These are phyloP conservation scores for Entomortierella chlamydospora DNA, from an alignment of 192 early-diverging fungal species.

Conservation along the genomic window DNA sequence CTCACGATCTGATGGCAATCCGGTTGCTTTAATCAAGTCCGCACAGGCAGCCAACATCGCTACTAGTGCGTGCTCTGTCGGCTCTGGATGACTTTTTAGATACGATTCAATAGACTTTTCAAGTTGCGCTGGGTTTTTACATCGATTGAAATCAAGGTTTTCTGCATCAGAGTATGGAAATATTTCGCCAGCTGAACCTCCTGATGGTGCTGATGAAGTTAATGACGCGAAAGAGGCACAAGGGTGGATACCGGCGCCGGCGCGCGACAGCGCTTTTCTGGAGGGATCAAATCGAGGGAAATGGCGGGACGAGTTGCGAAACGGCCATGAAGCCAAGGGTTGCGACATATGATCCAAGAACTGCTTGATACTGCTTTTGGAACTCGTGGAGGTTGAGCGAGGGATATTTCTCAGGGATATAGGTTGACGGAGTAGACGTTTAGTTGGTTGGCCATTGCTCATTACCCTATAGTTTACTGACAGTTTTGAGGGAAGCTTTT, in stretches of 20 bases:
- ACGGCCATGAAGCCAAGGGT: neutral
- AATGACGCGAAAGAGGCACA: neutral
- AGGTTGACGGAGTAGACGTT: neutral
- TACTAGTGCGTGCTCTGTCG: slow-evolving; percentile 25
- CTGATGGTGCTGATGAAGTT: neutral
- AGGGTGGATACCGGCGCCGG: neutral
- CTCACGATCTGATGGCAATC: neutral
- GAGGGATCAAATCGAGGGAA: neutral
- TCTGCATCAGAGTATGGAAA: neutral
- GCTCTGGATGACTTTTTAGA: slow-evolving; percentile 33
- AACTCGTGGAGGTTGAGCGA: neutral
- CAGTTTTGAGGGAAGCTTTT: too few relatives aligned
- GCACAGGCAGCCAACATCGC: slow-evolving; percentile 36
- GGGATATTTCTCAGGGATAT: neutral
- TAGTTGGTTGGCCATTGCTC: neutral
- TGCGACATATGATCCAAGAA: neutral
- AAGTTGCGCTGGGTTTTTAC: slow-evolving; percentile 43
- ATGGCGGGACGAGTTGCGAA: neutral
- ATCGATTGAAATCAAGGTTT: neutral
- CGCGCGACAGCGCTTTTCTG: neutral
- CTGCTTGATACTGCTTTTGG: neutral
- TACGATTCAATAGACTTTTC: slow-evolving; percentile 39
- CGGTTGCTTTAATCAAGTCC: slow-evolving; percentile 1
- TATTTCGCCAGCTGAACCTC: neutral
- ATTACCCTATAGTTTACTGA: too few relatives aligned